phyloP scores from a whole-genome alignment of 345 rosid genomes.

The Eucalyptus curtisii region DNA sequence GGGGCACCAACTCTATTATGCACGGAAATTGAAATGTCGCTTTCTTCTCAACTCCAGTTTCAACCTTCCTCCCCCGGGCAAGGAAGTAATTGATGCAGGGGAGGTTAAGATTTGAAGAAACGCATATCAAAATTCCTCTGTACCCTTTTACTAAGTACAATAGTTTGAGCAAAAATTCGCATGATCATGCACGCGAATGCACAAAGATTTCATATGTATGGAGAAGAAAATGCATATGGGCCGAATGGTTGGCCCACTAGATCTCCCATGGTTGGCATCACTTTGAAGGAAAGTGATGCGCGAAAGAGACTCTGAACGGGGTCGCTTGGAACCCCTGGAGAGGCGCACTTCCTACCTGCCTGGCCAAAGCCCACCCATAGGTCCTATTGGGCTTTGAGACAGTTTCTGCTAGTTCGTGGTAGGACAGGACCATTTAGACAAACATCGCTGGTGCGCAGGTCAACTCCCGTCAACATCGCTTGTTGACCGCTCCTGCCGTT shows the following conservation, averaged over 20 bases:
- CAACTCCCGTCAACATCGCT: not conserved
- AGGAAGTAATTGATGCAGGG: accelerated
- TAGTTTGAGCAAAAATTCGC: not conserved
- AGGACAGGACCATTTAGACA: not conserved
- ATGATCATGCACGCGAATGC: not conserved
- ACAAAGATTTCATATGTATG: not conserved
- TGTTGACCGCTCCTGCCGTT: not conserved
- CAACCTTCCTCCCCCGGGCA: accelerated
- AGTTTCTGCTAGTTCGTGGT: not conserved
- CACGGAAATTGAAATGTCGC: not conserved
- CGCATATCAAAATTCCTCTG: not conserved
- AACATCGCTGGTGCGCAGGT: not conserved
- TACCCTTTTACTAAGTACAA: not conserved
- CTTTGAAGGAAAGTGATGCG: not conserved
- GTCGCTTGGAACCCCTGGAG: accelerated
- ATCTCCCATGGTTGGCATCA: too few relatives aligned
- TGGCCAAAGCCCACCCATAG: not conserved
- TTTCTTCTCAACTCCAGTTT: not conserved
- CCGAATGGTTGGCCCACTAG: not conserved
- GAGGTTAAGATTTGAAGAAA: not conserved
- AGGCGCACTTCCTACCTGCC: not conserved
- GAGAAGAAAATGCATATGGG: not conserved
- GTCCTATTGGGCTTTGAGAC: not conserved
- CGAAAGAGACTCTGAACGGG: not conserved
- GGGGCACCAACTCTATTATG: accelerated